phyloP scores from a whole-genome alignment of 305 asterid species.

The Lippia alba region DNA sequence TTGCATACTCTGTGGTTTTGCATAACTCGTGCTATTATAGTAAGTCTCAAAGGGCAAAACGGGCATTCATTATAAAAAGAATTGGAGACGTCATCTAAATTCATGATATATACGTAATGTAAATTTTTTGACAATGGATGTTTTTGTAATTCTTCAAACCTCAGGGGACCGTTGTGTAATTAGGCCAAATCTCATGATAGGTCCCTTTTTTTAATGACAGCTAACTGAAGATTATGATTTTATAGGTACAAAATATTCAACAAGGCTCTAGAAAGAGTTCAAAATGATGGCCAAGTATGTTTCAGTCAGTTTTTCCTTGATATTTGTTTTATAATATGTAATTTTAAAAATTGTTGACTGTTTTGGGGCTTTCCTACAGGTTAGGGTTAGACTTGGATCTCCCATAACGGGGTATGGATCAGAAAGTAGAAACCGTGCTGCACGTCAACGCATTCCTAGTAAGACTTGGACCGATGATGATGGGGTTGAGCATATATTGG shows the following conservation, averaged over 20 bases:
- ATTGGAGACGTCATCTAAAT: too few species aligned
- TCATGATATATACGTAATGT: too few species aligned
- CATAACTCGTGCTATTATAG: too few species aligned
- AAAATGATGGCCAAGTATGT: slow-evolving; percentile 79
- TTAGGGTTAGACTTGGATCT: slow-evolving; percentile 81
- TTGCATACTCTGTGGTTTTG: too few species aligned
- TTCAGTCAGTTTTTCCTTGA: slow-evolving; percentile 8
- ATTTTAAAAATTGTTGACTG: neutral
- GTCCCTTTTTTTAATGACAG: slow-evolving; percentile 11
- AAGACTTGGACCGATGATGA: slow-evolving; percentile 84
- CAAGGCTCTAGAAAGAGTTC: slow-evolving; percentile 84
- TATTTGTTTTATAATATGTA: neutral
- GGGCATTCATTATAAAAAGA: too few species aligned
- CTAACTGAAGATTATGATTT: slow-evolving; percentile 31
- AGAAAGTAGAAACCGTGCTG: slow-evolving; percentile 93
- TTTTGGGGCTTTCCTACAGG: slow-evolving; percentile 50
- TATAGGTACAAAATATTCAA: slow-evolving; percentile 84
- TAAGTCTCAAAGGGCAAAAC: too few species aligned
- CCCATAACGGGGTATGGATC: slow-evolving; percentile 92
- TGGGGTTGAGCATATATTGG: slow-evolving; percentile 84
- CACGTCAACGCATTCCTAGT: slow-evolving; percentile 88
- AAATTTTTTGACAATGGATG: too few species aligned
- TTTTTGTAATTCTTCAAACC: too few species aligned
- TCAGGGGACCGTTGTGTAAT: too few species aligned
- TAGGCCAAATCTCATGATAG: too few species aligned